phyloP scores from a whole-genome alignment of 768 basidiomycete genomes.

The Hemileccinum rubropunctum region DNA sequence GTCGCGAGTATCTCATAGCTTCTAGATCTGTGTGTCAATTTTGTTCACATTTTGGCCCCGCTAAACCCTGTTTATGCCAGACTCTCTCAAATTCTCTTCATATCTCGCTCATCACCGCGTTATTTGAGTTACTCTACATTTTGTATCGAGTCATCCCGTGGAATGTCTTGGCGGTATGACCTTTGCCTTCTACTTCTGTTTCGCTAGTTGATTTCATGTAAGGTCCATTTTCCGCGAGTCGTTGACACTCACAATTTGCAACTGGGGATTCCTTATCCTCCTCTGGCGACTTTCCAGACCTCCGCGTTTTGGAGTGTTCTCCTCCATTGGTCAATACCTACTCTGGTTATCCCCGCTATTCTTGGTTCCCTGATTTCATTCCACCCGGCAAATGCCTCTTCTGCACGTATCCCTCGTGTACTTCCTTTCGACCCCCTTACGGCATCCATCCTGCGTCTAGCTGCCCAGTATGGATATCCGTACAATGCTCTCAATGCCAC shows the following conservation, averaged over 20 bases:
- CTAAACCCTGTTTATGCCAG: conserved; percentile 28
- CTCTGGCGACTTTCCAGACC: conserved; percentile 42
- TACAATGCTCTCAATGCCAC: conserved; percentile 29
- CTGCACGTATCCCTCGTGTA: conserved; percentile 20
- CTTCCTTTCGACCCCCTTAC: conserved; percentile 58
- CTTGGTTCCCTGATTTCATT: conserved; percentile 64
- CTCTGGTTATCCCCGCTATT: conserved; percentile 55
- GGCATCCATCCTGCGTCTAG: conserved; percentile 61
- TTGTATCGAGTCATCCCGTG: conserved; percentile 54
- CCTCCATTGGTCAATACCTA: conserved; percentile 61
- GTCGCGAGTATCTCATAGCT: conserved; percentile 17
- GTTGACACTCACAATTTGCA: conserved; percentile 8
- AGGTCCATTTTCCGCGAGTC: conserved; percentile 18
- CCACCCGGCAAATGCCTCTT: conserved; percentile 38
- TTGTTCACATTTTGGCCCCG: background rate
- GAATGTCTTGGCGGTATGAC: conserved; percentile 41
- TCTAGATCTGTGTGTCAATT: conserved; percentile 28
- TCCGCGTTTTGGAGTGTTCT: conserved; percentile 52
- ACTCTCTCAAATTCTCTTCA: conserved; percentile 65
- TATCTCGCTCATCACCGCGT: conserved; percentile 53
- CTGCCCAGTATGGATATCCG: conserved; percentile 58
- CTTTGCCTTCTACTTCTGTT: background rate
- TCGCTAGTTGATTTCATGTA: conserved; percentile 2
- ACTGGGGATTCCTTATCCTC: conserved; percentile 46
- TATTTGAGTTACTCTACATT: conserved; percentile 54